Conservation (phyloP, 306 rosid genomes). For the Purshia tridentata region DNA sequence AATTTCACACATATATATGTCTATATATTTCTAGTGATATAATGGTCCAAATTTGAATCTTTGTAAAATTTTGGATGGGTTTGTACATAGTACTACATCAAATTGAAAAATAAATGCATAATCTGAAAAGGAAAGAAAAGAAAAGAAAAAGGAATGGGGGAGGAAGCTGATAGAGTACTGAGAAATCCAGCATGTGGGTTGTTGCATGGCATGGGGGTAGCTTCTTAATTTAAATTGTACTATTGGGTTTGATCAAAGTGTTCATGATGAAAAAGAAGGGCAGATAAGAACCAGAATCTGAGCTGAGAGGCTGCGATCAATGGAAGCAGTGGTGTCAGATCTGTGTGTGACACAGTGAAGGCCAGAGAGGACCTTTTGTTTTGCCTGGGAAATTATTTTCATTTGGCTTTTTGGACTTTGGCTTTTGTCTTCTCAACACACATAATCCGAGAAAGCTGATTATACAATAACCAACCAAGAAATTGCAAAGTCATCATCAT, state of each 20-base stretch:
- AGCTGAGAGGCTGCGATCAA: neutral
- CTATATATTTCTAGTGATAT: neutral
- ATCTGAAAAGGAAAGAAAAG: neutral
- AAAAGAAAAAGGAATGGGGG: neutral
- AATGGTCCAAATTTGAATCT: neutral
- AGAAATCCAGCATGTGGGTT: neutral
- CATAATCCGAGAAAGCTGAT: constrained; percentile 59
- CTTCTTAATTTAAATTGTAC: neutral
- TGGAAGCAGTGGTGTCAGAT: constrained; percentile 51
- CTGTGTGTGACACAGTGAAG: constrained; percentile 26
- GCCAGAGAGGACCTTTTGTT: constrained; percentile 15
- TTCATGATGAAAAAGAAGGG: neutral
- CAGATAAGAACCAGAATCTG: constrained; percentile 4
- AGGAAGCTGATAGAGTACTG: too few relatives aligned
- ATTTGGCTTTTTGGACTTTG: constrained; percentile 41
- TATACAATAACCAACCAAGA: constrained; percentile 30
- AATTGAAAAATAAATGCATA: constrained; percentile 3
- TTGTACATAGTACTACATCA: neutral
- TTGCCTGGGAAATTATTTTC: constrained; percentile 41
- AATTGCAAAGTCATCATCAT: too few relatives aligned
- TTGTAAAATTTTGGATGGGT: neutral
- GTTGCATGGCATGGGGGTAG: constrained; percentile 33
- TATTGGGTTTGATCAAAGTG: too few relatives aligned
- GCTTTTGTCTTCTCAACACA: constrained; percentile 68
- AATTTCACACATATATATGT: too few relatives aligned